Conservation (phyloP, 169 alveolate species). For the Plasmodium relictum region DNA sequence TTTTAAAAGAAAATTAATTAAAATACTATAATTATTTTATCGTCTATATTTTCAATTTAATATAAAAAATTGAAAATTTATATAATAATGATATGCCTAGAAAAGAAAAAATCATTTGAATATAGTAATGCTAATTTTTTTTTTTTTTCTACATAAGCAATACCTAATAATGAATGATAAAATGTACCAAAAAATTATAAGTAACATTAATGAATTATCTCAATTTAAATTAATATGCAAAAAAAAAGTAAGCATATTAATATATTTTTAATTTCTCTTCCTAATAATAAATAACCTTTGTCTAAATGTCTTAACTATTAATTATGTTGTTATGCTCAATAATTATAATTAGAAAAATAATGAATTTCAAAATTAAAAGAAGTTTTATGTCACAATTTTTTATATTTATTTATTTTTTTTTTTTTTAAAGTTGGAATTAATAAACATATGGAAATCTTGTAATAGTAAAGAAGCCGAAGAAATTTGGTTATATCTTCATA, state of each 20-base stretch:
- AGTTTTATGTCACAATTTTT: background rate
- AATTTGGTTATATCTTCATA: conserved; percentile 25
- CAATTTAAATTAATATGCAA: conserved; percentile 24
- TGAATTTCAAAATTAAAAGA: no score
- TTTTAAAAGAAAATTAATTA: no score
- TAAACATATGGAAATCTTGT: conserved; percentile 16
- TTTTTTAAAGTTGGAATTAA: conserved; percentile 22
- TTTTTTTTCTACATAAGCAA: background rate
- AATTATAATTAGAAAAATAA: no score
- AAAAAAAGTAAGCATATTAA: conserved; percentile 9
- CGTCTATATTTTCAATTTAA: no score
- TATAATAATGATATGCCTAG: no score
- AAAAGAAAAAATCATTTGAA: no score
- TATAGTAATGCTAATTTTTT: background rate
- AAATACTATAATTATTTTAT: no score
- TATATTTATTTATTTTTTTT: no score
- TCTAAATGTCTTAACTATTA: background rate
- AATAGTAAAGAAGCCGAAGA: conserved; percentile 35
- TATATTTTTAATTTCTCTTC: no score
- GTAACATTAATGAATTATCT: conserved; percentile 3
- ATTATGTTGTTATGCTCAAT: no score
- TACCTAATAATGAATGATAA: background rate
- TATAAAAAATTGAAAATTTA: no score
- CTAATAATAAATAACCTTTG: no score
- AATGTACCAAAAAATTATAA: conserved; percentile 22